These are phyloP conservation scores for Baorangia bicolor DNA, from an alignment of 768 basidiomycete species.

Conservation along the genomic window DNA sequence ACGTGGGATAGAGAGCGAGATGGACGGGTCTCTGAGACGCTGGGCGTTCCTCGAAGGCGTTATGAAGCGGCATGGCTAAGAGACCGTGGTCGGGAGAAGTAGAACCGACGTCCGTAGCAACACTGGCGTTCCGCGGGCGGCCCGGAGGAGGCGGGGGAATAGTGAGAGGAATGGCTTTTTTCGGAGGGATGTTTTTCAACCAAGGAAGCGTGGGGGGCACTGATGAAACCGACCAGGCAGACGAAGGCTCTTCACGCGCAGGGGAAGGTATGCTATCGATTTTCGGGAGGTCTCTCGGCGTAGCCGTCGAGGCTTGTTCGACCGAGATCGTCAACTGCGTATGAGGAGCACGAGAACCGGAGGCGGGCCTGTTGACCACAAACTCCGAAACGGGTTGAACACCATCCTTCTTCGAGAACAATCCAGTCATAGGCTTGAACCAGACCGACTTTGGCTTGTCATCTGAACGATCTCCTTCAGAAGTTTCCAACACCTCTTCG, in stretches of 20 bases:
- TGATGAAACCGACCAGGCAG: conserved; percentile 35
- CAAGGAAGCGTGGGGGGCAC: conserved; percentile 25
- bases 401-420: conserved; percentile 28
- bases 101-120: conserved; percentile 37
- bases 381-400: conserved; percentile 15
- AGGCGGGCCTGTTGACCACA: conserved; percentile 17
- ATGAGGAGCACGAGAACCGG: conserved; percentile 17
- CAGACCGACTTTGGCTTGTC: conserved; percentile 28
- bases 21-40: conserved; percentile 16
- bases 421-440: conserved; percentile 37
- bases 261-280: conserved; percentile 31
- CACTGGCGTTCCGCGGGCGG: conserved; percentile 33
- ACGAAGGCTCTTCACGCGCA: conserved; percentile 24
- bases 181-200: conserved; percentile 25
- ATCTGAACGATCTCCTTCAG: conserved; percentile 24
- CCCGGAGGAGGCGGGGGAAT: conserved; percentile 32
- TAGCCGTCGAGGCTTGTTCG: conserved; percentile 36
- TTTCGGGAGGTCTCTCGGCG: conserved; percentile 25
- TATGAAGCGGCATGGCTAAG: conserved; percentile 43
- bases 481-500: conserved; percentile 26
- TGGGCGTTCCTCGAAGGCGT: conserved; percentile 35
- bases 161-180: conserved; percentile 36
- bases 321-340: conserved; percentile 45
- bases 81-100: conserved; percentile 24
- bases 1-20: conserved; percentile 18